Evolutionary conservation across 768 basidiomycete genomes (phyloP).

Genomic region (Russula sp.): DNA sequence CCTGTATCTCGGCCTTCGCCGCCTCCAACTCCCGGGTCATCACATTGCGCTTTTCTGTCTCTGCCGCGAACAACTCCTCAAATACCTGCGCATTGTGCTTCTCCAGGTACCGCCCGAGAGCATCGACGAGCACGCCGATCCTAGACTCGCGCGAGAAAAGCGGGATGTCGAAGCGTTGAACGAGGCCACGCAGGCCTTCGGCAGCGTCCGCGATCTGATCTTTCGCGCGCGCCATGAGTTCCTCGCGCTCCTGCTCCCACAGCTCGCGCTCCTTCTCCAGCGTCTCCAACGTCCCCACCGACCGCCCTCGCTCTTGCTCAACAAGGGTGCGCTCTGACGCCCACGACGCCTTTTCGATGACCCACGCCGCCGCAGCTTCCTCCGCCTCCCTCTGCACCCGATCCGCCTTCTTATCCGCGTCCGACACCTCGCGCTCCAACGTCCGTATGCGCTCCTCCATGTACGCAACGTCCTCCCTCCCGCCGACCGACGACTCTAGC

Average conservation of each 20-base stretch:
- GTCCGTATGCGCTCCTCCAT: conserved; percentile 10
- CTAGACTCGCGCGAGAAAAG: conserved; percentile 32
- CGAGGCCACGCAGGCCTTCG: conserved; percentile 41
- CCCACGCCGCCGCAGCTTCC: not conserved
- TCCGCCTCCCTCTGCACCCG: conserved; percentile 4
- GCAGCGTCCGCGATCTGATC: conserved; percentile 47
- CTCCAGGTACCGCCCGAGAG: conserved; percentile 27
- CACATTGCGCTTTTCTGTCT: conserved; percentile 24
- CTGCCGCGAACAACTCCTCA: conserved; percentile 32
- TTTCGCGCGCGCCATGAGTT: conserved; percentile 37
- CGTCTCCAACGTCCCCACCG: conserved; percentile 39
- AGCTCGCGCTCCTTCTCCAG: conserved; percentile 45
- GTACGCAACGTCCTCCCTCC: conserved; percentile 25
- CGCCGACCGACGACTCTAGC: conserved; percentile 43
- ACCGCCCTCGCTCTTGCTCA: conserved; percentile 35
- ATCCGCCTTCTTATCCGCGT: not conserved
- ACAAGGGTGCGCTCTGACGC: conserved; percentile 34
- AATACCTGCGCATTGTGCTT: conserved; percentile 33
- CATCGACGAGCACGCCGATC: conserved; percentile 24
- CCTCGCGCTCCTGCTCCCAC: conserved; percentile 45
- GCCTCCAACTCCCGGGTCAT: conserved; percentile 24
- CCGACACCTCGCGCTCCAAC: conserved; percentile 2
- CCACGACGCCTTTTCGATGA: conserved; percentile 27
- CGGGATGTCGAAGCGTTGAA: conserved; percentile 51
- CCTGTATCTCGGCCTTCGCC: conserved; percentile 21